Evolutionary conservation across 441 rosid species (phyloP).

Genomic region (Populus trichocarpa): DNA sequence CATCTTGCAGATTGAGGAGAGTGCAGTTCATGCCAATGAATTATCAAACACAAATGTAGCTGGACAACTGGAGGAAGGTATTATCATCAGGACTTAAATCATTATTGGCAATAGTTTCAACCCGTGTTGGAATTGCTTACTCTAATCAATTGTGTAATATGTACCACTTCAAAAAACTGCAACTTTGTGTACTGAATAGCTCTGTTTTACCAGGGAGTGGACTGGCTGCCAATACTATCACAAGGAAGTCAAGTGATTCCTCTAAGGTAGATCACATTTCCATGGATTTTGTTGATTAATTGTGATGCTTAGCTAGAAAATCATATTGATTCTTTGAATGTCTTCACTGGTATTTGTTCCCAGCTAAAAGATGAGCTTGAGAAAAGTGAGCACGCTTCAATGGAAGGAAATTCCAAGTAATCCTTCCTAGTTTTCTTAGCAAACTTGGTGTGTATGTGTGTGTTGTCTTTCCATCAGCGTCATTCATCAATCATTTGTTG

Average conservation of each 20-base stretch:
- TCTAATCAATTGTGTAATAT: background rate
- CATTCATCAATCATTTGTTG: constrained; percentile 18
- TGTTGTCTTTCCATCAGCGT: background rate
- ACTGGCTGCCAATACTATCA: constrained; percentile 17
- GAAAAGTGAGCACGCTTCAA: constrained; percentile 27
- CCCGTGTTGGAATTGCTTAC: background rate
- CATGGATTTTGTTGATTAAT: background rate
- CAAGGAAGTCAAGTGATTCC: constrained; percentile 46
- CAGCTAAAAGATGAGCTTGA: constrained; percentile 40
- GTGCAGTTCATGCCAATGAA: constrained; percentile 57
- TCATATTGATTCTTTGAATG: constrained; percentile 10
- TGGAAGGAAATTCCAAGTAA: constrained; percentile 75
- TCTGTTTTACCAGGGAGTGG: constrained; percentile 32
- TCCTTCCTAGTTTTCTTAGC: constrained; percentile 6
- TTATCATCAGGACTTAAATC: background rate
- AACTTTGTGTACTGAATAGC: background rate
- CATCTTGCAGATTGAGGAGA: constrained; percentile 71
- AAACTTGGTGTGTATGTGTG: background rate
- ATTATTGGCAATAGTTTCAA: background rate
- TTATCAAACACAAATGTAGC: constrained; percentile 23
- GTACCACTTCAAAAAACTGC: background rate
- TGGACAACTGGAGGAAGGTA: constrained; percentile 48
- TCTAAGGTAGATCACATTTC: constrained; percentile 36
- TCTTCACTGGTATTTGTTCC: constrained; percentile 11
- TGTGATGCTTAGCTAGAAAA: constrained; percentile 1